Conservation (phyloP, 2,329 filamentous ascomycete genomes). For the Chrysoporthe cubensis region DNA sequence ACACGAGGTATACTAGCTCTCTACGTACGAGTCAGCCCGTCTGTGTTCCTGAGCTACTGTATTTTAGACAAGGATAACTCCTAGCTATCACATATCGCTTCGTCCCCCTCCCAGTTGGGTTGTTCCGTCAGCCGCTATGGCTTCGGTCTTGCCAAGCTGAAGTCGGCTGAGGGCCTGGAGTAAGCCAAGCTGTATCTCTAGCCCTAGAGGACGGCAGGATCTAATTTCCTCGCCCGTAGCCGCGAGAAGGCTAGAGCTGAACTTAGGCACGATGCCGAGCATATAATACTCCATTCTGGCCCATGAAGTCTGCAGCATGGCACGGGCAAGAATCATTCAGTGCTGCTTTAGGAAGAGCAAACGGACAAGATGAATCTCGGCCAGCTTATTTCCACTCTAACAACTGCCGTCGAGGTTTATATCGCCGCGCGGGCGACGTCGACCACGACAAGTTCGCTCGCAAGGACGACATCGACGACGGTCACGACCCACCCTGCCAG, state of each 20-base stretch:
- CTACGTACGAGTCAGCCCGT: not conserved
- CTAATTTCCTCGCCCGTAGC: not conserved
- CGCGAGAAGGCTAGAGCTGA: conserved; percentile 3
- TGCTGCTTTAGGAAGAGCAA: not conserved
- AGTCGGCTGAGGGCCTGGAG: not conserved
- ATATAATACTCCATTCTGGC: not conserved
- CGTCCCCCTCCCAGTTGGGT: not conserved
- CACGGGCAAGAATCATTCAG: not conserved
- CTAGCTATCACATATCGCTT: not conserved
- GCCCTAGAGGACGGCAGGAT: not conserved
- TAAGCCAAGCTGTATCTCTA: not conserved
- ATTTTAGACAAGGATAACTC: not conserved
- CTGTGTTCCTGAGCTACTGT: not conserved
- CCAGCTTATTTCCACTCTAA: not conserved
- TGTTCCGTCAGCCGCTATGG: not conserved
- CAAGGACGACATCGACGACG: not conserved
- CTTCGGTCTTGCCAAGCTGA: not conserved
- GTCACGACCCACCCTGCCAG: not conserved
- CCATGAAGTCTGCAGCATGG: not conserved
- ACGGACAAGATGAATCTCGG: not conserved
- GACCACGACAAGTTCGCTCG: not conserved
- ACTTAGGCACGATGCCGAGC: not conserved
- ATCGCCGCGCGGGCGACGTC: not conserved
- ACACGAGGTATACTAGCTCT: conserved; percentile 1
- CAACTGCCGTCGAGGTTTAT: not conserved